Base-by-base conservation (phyloP, 352 stramenopile species). In the Pythium angustatum region DNA sequence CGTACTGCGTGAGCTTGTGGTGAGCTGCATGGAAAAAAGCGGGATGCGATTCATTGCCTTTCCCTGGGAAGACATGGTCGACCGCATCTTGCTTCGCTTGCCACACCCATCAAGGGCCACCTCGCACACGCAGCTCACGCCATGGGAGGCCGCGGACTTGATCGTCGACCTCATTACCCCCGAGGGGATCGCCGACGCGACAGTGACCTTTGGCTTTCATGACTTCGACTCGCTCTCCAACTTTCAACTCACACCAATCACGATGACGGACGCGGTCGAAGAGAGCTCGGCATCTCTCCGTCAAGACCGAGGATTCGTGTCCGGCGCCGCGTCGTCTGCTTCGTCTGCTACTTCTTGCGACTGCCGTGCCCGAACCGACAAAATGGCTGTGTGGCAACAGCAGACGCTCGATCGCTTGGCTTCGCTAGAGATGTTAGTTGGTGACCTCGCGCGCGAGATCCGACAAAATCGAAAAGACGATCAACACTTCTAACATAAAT, bases 1-100 rank as follows among this genome's bases (percentile, higher is more conserved):
- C 11, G 62, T 73, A 38, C 50, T 69, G 19, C 51, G 48, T 3
- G 60, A 69, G 50, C 27, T 73, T 9, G 47, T 73, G 24, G 34
- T 67, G 27, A 72, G 59, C 54, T 68, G 65, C 48, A 72, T 72
- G 19, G 64, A 71, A 31, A 71, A 67, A 28, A 66, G 58, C 14
- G 65, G 48, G 19, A 67, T 66, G 65, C 44, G 59, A 14, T 67
- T 68, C 47, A 72, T 72, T 41, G 55, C 65, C 27, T 72, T 72
- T 24, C 65, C 65, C 9, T 72, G 65, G 65, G 65, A 72, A 52
- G 58, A 68, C 3, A 64, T 72, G 55, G 53, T 67, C 22, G 65
- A 72, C 41, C 44, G 53, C 40, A 57, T 64, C 3, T 45, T 68
- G 0, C 22, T 5, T 5, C 34, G 33, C 26, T 3, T 30, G 10